Conservation (phyloP, 257 asterid genomes). For the Handroanthus guayacan region DNA sequence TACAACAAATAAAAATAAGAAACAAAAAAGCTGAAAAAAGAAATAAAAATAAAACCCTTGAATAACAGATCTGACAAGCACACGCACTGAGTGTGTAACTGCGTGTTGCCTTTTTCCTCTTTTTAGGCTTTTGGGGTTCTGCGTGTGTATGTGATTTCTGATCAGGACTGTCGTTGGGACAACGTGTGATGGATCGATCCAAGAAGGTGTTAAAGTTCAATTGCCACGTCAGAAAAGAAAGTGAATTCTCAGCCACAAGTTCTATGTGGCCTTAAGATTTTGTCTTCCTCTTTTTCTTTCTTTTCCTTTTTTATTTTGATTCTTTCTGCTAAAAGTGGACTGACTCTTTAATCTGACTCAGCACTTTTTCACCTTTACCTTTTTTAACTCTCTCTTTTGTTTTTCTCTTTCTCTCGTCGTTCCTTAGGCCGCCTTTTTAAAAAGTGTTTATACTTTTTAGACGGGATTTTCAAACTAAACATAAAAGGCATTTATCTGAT, state of each 20-base stretch:
- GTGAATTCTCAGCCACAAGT: constrained; percentile 70
- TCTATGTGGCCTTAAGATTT: constrained; percentile 73
- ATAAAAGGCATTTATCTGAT: too few species aligned
- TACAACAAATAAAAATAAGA: background rate
- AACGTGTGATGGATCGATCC: constrained; percentile 42
- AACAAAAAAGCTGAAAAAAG: background rate
- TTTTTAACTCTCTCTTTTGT: constrained; percentile 13
- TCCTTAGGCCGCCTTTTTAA: background rate
- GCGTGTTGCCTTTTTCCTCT: constrained; percentile 29
- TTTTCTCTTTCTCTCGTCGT: background rate
- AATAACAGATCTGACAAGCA: constrained; percentile 71
- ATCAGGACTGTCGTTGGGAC: constrained; percentile 27
- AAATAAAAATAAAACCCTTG: constrained; percentile 17
- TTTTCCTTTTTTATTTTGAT: constrained; percentile 52
- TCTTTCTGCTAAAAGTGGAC: constrained; percentile 55
- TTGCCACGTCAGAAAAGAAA: constrained; percentile 65
- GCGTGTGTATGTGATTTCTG: background rate
- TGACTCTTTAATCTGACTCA: constrained; percentile 61
- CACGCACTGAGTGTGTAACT: constrained; percentile 42
- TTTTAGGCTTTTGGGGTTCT: constrained; percentile 14
- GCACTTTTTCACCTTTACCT: constrained; percentile 21
- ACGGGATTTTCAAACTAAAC: too few species aligned
- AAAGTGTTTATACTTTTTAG: constrained; percentile 32
- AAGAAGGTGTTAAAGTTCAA: constrained; percentile 30
- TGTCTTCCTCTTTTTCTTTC: constrained; percentile 49